phyloP scores from a whole-genome alignment of 2,329 filamentous ascomycete species.

The Raffaelea arxii region DNA sequence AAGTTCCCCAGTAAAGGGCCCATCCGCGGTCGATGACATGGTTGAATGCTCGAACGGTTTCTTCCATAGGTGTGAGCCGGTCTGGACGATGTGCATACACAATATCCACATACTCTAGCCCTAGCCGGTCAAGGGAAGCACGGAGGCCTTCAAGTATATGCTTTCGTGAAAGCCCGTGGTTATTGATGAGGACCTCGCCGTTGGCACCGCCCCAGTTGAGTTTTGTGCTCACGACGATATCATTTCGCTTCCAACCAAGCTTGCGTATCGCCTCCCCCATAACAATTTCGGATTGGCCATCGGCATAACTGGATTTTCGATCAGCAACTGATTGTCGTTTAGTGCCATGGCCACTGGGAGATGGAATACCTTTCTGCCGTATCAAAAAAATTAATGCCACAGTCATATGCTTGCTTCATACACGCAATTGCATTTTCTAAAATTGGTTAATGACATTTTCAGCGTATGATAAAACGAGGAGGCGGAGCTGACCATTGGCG shows the following conservation, averaged over 20 bases:
- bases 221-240: conserved; percentile 50
- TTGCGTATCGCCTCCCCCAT: conserved; percentile 54
- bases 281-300: conserved; percentile 52
- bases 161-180: conserved; percentile 38
- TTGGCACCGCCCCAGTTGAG: conserved; percentile 49
- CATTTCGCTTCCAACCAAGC: conserved; percentile 50
- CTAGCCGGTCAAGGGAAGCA: conserved; percentile 45
- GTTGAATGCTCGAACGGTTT: conserved; percentile 46
- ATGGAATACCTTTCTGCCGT: conserved; percentile 37
- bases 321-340: no score
- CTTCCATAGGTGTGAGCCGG: conserved; percentile 47
- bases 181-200: conserved; percentile 46
- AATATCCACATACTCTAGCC: conserved; percentile 57
- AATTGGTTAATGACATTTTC: neutral
- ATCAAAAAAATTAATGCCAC: conserved; percentile 55
- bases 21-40: conserved; percentile 51
- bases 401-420: conserved; percentile 52
- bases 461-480: no score
- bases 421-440: conserved; percentile 48
- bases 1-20: conserved; percentile 64
- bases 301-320: conserved; percentile 32
- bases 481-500: conserved; percentile 17
- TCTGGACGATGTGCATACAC: conserved; percentile 54
- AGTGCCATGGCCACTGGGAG: no score
- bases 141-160: conserved; percentile 48